These are phyloP conservation scores for Candida golubevii DNA, from an alignment of 805 yeast species.

Conservation along the genomic window DNA sequence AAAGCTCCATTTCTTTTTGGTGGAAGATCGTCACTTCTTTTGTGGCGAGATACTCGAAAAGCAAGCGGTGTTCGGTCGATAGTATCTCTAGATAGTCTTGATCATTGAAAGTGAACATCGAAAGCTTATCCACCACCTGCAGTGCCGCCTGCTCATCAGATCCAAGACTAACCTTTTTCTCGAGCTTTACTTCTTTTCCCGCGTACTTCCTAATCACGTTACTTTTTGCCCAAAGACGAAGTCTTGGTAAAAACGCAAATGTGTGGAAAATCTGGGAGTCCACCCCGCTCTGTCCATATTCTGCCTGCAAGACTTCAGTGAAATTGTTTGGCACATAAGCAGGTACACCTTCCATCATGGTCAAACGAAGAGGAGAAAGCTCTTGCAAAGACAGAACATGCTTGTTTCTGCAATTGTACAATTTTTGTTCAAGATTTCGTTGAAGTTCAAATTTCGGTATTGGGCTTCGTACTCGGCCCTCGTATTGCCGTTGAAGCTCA, in stretches of 20 bases:
- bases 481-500: slow-evolving; percentile 18
- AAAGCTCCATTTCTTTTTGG: slow-evolving; percentile 21
- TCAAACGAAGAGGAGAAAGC: slow-evolving; percentile 39
- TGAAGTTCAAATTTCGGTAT: slow-evolving; percentile 13
- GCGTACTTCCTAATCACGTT: slow-evolving; percentile 20
- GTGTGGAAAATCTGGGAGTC: slow-evolving; percentile 1
- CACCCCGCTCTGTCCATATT: slow-evolving; percentile 33
- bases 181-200: slow-evolving; percentile 6
- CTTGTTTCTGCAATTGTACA: slow-evolving; percentile 37
- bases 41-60: slow-evolving; percentile 24
- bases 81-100: slow-evolving; percentile 28
- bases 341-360: slow-evolving; percentile 46
- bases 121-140: slow-evolving; percentile 1
- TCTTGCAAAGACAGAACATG: slow-evolving; percentile 33
- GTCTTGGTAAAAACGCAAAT: slow-evolving; percentile 6
- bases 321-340: slow-evolving; percentile 51
- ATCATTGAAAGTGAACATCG: slow-evolving; percentile 17
- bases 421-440: slow-evolving; percentile 22
- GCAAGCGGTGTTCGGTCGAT: slow-evolving; percentile 18
- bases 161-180: slow-evolving; percentile 17
- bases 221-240: slow-evolving; percentile 14
- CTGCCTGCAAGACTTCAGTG: slow-evolving; percentile 38
- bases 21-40: slow-evolving; percentile 25
- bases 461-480: slow-evolving; percentile 11
- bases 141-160: slow-evolving; percentile 2